Conservation (phyloP, 2,329 filamentous ascomycete genomes). For the Botrytis pseudocinerea region DNA sequence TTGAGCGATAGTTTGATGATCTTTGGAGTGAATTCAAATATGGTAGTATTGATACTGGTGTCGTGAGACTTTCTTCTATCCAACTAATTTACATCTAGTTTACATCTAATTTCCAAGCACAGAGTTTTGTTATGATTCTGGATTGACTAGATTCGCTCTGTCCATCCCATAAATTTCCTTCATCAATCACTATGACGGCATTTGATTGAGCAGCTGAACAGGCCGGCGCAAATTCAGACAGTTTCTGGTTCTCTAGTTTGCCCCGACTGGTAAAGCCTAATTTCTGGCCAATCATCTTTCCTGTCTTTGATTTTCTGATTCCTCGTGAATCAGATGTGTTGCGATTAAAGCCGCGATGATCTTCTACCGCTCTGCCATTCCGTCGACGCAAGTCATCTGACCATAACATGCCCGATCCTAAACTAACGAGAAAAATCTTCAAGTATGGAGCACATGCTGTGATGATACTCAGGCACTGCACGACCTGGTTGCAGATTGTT, state of each 20-base stretch:
- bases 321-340: neutral
- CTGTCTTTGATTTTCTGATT: neutral
- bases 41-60: neutral
- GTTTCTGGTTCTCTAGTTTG: neutral
- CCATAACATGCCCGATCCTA: constrained; percentile 17
- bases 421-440: constrained; percentile 16
- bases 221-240: neutral
- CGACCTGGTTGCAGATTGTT: constrained; percentile 7
- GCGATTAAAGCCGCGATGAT: neutral
- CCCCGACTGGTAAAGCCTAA: neutral
- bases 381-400: constrained; percentile 20
- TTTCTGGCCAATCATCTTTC: neutral
- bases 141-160: constrained; percentile 21
- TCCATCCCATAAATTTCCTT: neutral
- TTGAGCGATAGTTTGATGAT: neutral
- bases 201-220: neutral
- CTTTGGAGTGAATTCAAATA: no score
- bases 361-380: neutral
- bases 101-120: constrained; percentile 15
- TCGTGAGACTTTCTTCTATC: neutral
- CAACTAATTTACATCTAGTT: neutral
- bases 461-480: constrained; percentile 18
- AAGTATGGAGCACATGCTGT: constrained; percentile 22
- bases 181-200: neutral
- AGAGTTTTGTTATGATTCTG: constrained; percentile 13